Conservation (phyloP, 1,284 basidiomycete species). For the Athelia psychrophila region DNA sequence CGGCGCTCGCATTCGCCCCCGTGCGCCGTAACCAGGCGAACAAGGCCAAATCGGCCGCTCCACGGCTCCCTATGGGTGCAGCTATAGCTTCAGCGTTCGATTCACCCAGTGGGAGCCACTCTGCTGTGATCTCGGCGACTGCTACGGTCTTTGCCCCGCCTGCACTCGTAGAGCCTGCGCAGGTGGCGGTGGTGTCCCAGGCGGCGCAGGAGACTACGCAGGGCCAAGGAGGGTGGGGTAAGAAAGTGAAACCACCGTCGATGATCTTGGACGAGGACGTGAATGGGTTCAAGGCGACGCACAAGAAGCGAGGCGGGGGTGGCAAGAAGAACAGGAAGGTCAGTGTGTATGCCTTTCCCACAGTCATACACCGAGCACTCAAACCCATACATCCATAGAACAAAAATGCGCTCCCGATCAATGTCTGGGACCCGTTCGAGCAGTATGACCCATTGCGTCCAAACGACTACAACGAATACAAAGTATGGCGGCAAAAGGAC, state of each 20-base stretch:
- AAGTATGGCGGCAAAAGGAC: slow-evolving; percentile 71
- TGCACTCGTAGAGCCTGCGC: slow-evolving; percentile 43
- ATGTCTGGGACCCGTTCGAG: slow-evolving; percentile 74
- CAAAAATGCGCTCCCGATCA: slow-evolving; percentile 49
- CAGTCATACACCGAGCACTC: slow-evolving; percentile 8
- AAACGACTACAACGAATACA: slow-evolving; percentile 86
- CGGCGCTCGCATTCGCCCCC: slow-evolving; percentile 82
- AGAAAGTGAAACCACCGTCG: slow-evolving; percentile 84
- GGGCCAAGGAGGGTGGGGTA: slow-evolving; percentile 64
- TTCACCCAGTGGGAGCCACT: slow-evolving; percentile 16
- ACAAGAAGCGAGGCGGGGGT: slow-evolving; percentile 42
- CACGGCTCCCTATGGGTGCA: slow-evolving; percentile 63
- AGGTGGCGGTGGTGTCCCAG: slow-evolving; percentile 19
- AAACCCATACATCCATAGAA: slow-evolving; percentile 53
- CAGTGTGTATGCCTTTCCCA: slow-evolving; percentile 17
- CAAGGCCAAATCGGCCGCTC: slow-evolving; percentile 49
- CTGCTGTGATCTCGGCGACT: slow-evolving; percentile 54
- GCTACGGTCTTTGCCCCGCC: slow-evolving; percentile 74
- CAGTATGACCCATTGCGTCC: slow-evolving; percentile 78
- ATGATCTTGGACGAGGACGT: slow-evolving; percentile 86
- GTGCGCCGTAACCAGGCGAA: slow-evolving; percentile 53
- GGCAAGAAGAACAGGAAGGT: slow-evolving; percentile 65
- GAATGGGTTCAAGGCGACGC: slow-evolving; percentile 71
- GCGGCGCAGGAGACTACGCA: slow-evolving; percentile 20
- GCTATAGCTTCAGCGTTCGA: slow-evolving; percentile 37